Evolutionary conservation across 805 yeast species (phyloP).

Genomic region (Blastobotrys parvus): DNA sequence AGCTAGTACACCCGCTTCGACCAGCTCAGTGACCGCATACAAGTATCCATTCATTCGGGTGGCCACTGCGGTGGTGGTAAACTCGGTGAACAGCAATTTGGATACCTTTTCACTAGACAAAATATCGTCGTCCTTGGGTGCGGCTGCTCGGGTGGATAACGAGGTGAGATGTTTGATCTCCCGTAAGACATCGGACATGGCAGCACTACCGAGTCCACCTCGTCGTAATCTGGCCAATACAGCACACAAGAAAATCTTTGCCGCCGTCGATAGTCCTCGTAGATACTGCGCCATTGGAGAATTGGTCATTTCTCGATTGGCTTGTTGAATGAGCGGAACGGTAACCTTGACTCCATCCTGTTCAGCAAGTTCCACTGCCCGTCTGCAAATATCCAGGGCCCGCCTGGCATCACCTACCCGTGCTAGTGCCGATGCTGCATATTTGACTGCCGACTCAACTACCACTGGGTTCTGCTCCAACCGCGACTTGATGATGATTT

Average conservation of each 20-base stretch:
- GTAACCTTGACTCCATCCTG: conserved; percentile 32
- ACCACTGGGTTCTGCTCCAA: conserved; percentile 42
- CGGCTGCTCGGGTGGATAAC: background rate
- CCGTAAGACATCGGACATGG: conserved; percentile 70
- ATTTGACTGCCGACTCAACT: conserved; percentile 69
- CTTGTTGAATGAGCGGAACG: conserved; percentile 67
- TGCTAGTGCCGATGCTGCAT: conserved; percentile 90
- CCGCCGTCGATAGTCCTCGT: conserved; percentile 50
- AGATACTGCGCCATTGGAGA: conserved; percentile 63
- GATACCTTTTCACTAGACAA: conserved; percentile 26
- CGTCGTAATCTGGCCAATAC: conserved; percentile 56
- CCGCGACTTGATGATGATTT: conserved; percentile 63
- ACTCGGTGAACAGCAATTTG: conserved; percentile 29
- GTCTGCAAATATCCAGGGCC: conserved; percentile 75
- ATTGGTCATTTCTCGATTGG: conserved; percentile 68
- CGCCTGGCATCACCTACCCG: conserved; percentile 97
- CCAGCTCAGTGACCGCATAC: conserved; percentile 55
- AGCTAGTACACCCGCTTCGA: conserved; percentile 68
- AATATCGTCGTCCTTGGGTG: conserved; percentile 26
- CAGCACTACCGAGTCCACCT: conserved; percentile 60
- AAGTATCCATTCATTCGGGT: conserved; percentile 53
- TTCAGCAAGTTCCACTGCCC: conserved; percentile 88
- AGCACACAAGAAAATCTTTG: conserved; percentile 67
- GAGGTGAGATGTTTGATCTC: conserved; percentile 51
- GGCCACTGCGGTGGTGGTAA: conserved; percentile 16